Evolutionary conservation across 345 rosid species (phyloP).

Genomic region (Conringia planisiliqua): DNA sequence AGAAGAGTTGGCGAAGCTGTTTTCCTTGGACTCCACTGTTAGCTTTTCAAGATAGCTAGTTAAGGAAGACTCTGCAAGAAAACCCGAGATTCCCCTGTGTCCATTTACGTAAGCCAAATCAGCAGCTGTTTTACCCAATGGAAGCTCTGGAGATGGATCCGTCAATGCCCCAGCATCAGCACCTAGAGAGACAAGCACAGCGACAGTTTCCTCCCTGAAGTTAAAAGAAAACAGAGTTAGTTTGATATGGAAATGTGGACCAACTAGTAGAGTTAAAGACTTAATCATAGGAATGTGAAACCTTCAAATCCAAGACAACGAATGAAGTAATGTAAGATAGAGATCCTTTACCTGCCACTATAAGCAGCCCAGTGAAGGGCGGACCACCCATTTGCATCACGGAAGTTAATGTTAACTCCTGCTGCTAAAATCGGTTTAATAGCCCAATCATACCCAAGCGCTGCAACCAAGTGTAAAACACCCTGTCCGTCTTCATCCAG

Average conservation of each 20-base stretch:
- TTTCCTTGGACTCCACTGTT: conserved; percentile 54
- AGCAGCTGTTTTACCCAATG: conserved; percentile 74
- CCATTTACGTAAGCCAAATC: conserved; percentile 88
- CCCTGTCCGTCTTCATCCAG: conserved; percentile 80
- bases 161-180: conserved; percentile 71
- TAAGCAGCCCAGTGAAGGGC: conserved; percentile 98
- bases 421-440: conserved; percentile 61
- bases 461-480: conserved; percentile 70
- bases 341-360: conserved; percentile 67
- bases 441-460: conserved; percentile 93
- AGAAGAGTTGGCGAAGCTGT: conserved; percentile 30
- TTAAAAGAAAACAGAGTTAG: conserved; percentile 16
- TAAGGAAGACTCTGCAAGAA: conserved; percentile 83
- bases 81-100: conserved; percentile 91
- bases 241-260: neutral
- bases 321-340: conserved; percentile 15
- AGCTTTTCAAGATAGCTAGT: conserved; percentile 63
- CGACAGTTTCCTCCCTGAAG: conserved; percentile 82
- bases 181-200: conserved; percentile 62
- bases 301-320: neutral
- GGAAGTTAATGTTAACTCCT: conserved; percentile 83
- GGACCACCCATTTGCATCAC: conserved; percentile 92
- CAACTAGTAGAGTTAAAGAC: neutral
- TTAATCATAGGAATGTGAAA: neutral
- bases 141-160: conserved; percentile 85